phyloP scores from a whole-genome alignment of 768 basidiomycete species.

The Mycena alexandri region DNA sequence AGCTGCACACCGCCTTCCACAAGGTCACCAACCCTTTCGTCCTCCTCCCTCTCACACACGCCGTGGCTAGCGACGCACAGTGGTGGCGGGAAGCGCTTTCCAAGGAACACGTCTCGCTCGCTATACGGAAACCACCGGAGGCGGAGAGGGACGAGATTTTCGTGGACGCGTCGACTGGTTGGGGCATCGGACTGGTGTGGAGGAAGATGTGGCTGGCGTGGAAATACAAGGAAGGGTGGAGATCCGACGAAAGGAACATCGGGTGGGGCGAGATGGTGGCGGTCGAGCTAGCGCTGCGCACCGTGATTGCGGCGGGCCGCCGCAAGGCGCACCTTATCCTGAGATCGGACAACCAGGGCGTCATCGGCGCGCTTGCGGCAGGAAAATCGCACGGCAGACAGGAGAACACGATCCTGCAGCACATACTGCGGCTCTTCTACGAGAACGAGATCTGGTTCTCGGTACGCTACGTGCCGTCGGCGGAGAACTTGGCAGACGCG shows the following conservation, averaged over 20 bases:
- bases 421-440: slow-evolving; percentile 43
- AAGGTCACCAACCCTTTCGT: neutral
- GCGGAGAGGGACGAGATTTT: slow-evolving; percentile 41
- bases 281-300: slow-evolving; percentile 54
- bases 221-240: slow-evolving; percentile 50
- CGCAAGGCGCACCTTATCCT: slow-evolving; percentile 45
- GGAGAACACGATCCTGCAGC: slow-evolving; percentile 45
- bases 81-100: neutral
- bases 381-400: slow-evolving; percentile 40
- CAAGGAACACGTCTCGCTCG: neutral
- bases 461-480: slow-evolving; percentile 47
- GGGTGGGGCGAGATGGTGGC: slow-evolving; percentile 62
- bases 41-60: neutral
- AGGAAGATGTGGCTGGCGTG: slow-evolving; percentile 62
- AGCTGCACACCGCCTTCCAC: neutral
- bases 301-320: slow-evolving; percentile 43
- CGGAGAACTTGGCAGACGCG: slow-evolving; percentile 51
- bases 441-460: slow-evolving; percentile 40
- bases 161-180: slow-evolving; percentile 55
- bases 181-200: slow-evolving; percentile 60
- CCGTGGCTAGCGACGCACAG: neutral
- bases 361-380: slow-evolving; percentile 49
- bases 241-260: slow-evolving; percentile 46
- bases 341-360: slow-evolving; percentile 57
- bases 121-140: slow-evolving; percentile 25